Base-by-base conservation (phyloP, 495 filamentous ascomycete species). In the Bathelium albidoporum region DNA sequence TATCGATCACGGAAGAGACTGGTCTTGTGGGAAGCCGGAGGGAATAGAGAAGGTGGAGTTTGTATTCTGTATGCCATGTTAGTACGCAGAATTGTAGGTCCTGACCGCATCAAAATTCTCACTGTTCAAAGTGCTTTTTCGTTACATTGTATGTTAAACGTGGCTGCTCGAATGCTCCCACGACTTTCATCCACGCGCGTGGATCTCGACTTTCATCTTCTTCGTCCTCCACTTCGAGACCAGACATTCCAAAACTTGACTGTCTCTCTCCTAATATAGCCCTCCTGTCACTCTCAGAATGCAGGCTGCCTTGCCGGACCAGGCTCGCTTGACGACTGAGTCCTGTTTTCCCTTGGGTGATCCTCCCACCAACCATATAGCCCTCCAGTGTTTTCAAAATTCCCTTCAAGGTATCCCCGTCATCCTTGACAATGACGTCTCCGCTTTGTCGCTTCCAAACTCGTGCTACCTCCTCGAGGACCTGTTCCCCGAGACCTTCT, bases 391-490 rank as follows among this genome's bases (percentile, higher is more conserved):
- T 84, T 70, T 89, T 89, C 32, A 97, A 74, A 26, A 97, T 95
- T 14, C 83, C 79, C 68, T 89, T 90, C 61, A 97, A 75, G 58
- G 85, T 87, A 64, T 89, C 91, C 12, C 83, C 83, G 18, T 65
- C 66, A 41, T 89, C 90, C 60, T 95, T 90, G 1, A 97, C 89
- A 64, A 97, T 93, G 26, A 96, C 89, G 24, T 88, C 88, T 2
- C 89, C 89, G 0, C 83, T 80, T 62, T 85, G 81, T 64, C 86
- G 89, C 75, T 93, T 96, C 95, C 94, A 98, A 63, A 79, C 82
- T 73, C 87, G 87, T 0, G 95, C 91, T 16, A 91, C 85, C 73
- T 97, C 93, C 67, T 97, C 95, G 22, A 97, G 76, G 7, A 96
- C 89, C 69, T 86, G 87, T 71, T 98, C 94, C 4, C 91, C 94